Conservation (phyloP, 73 alveolate species). For the Paramecium primaurelia region DNA sequence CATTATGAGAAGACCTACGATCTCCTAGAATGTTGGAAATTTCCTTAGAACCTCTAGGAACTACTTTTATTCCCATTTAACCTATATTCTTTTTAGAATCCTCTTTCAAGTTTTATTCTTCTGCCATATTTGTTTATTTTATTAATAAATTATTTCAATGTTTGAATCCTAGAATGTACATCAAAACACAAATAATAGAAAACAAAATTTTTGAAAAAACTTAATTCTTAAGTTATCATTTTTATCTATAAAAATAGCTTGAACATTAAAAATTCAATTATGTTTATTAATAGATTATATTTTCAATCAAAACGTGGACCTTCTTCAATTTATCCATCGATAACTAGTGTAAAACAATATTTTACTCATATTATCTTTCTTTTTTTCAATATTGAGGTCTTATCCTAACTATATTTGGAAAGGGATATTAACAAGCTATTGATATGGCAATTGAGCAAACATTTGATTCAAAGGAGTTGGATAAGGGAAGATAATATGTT, state of each 20-base stretch:
- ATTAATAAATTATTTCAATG: background rate
- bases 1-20: constrained; percentile 31
- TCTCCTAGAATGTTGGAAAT: constrained; percentile 19
- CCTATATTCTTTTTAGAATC: background rate
- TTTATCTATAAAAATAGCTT: background rate
- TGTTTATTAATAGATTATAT: background rate
- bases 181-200: background rate
- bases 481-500: background rate
- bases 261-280: background rate
- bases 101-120: background rate
- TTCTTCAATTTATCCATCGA: background rate
- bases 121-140: background rate
- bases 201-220: background rate
- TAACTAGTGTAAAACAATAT: background rate
- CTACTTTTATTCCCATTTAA: background rate
- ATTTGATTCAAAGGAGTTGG: background rate
- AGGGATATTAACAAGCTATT: background rate
- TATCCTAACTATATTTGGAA: background rate
- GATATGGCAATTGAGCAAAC: background rate
- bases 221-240: background rate
- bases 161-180: background rate
- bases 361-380: background rate
- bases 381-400: background rate
- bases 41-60: background rate
- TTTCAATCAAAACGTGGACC: background rate